These are phyloP conservation scores for Irpex sp. DNA, from an alignment of 1,284 basidiomycete genomes.

Conservation along the genomic window DNA sequence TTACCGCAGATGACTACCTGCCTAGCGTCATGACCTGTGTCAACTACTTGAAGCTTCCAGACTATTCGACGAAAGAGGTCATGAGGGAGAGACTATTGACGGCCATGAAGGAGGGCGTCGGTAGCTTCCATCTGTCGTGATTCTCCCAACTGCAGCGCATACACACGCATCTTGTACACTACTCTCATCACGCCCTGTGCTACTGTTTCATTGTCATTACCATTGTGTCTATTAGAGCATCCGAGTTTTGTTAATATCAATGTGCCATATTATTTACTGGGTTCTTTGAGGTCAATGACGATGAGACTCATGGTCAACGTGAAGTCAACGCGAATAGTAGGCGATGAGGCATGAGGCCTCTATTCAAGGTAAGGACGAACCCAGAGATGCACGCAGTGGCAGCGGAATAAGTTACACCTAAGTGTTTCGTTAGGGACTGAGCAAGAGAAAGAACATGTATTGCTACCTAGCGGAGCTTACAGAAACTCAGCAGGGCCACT, in stretches of 20 bases:
- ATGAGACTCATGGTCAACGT: too few relatives aligned
- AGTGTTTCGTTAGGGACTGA: not conserved
- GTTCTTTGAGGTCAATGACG: not conserved
- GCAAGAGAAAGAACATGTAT: not conserved
- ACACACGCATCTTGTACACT: constrained; percentile 8
- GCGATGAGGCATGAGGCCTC: not conserved
- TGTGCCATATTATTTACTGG: not conserved
- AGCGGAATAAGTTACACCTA: not conserved
- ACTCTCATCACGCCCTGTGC: constrained; percentile 3
- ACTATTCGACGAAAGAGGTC: constrained; percentile 81
- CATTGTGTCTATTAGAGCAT: constrained; percentile 11
- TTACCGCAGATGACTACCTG: constrained; percentile 90
- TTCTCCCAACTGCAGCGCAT: constrained; percentile 3
- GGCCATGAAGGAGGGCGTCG: constrained; percentile 87
- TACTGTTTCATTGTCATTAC: constrained; percentile 5
- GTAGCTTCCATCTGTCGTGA: constrained; percentile 93
- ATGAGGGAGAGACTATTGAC: constrained; percentile 75
- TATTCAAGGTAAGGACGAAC: not conserved
- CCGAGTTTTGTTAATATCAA: not conserved
- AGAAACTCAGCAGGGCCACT: not conserved
- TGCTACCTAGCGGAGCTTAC: not conserved
- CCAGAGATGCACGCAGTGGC: too few relatives aligned
- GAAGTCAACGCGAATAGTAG: too few relatives aligned
- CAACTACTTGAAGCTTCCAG: constrained; percentile 92
- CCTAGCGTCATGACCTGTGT: constrained; percentile 99